Conservation (phyloP, 2,329 filamentous ascomycete genomes). For the Trichophyton mentagrophytes region DNA sequence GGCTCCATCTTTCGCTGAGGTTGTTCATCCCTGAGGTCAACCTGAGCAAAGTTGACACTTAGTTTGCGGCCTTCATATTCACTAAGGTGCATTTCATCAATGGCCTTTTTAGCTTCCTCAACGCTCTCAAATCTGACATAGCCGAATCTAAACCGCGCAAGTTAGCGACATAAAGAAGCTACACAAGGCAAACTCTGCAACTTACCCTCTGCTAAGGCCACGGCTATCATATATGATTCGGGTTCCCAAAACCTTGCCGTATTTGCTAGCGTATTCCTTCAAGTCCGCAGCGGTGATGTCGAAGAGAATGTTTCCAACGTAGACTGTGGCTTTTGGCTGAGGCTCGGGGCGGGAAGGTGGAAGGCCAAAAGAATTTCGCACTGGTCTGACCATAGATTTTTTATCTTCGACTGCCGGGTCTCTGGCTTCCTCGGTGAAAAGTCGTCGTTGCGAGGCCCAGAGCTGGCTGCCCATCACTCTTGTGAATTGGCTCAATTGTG, state of each 20-base stretch:
- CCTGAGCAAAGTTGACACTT: constrained; percentile 46
- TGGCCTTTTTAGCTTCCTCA: constrained; percentile 43
- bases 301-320: constrained; percentile 58
- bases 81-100: constrained; percentile 46
- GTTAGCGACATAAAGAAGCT: background rate
- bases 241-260: constrained; percentile 42
- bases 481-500: background rate
- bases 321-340: constrained; percentile 39
- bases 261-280: constrained; percentile 45
- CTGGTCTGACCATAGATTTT: background rate
- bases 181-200: background rate
- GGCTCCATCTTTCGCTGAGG: constrained; percentile 12
- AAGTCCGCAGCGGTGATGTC: constrained; percentile 52
- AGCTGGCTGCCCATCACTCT: background rate
- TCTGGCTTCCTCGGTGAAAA: constrained; percentile 3
- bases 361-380: background rate
- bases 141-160: constrained; percentile 42
- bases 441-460: background rate
- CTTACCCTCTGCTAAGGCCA: constrained; percentile 57
- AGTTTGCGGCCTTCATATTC: constrained; percentile 53
- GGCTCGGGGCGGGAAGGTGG: background rate
- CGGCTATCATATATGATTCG: constrained; percentile 48
- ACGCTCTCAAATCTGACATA: constrained; percentile 49
- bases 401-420: background rate
- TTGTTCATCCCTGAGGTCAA: constrained; percentile 11